A percentile compares a stretch with the other conserved stretches of the same genome.
These are phyloP conservation scores for Candida alai DNA, from an alignment of 805 yeast genomes.

Conservation along the genomic window DNA sequence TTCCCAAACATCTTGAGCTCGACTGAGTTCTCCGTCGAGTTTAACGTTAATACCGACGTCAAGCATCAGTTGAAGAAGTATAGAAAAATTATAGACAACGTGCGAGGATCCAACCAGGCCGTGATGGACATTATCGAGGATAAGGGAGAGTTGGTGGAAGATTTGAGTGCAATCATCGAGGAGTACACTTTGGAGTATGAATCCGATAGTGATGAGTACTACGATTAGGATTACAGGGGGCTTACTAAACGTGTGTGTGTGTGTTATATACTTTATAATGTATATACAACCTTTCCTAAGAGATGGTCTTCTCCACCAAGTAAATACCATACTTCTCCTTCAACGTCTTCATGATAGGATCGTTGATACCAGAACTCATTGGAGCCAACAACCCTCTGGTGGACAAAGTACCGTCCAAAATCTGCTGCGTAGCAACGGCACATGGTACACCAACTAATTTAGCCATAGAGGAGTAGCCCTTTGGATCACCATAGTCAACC, in stretches of 20 bases:
- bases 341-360: constrained; percentile 86
- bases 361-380: constrained; percentile 82
- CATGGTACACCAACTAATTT: constrained; percentile 97
- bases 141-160: constrained; percentile 33
- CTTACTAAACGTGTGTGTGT: neutral
- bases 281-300: constrained; percentile 7
- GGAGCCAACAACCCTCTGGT: constrained; percentile 88
- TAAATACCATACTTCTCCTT: constrained; percentile 86
- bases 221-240: constrained; percentile 7
- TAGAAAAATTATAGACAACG: constrained; percentile 17
- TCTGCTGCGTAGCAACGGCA: constrained; percentile 88
- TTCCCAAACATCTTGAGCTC: constrained; percentile 22
- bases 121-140: constrained; percentile 25
- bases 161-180: constrained; percentile 26
- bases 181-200: constrained; percentile 33
- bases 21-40: constrained; percentile 16
- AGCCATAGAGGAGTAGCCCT: constrained; percentile 96
- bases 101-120: constrained; percentile 10
- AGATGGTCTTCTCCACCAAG: constrained; percentile 81
- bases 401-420: constrained; percentile 73
- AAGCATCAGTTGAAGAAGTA: constrained; percentile 27
- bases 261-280: neutral
- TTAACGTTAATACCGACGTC: constrained; percentile 21
- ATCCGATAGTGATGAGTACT: constrained; percentile 21
- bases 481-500: constrained; percentile 86